Conservation (phyloP, 306 rosid genomes). For the Canavalia gladiata region DNA sequence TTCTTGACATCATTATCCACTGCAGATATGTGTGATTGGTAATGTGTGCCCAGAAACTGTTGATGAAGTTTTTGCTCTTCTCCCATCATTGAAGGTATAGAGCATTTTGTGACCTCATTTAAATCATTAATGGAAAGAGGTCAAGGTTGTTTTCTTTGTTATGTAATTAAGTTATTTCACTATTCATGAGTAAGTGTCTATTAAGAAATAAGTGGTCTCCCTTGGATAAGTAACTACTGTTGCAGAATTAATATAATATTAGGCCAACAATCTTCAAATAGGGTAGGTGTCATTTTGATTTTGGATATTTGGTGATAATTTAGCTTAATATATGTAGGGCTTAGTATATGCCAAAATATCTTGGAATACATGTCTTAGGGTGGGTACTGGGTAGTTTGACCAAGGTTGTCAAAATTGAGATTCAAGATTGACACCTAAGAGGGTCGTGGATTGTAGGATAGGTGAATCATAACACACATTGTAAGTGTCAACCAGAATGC, state of each 20-base stretch:
- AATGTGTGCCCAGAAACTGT: slow-evolving; percentile 77
- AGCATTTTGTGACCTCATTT: slow-evolving; percentile 18
- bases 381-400: too few species aligned
- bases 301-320: slow-evolving; percentile 6
- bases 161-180: slow-evolving; percentile 26
- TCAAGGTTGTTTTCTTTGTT: neutral
- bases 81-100: slow-evolving; percentile 85
- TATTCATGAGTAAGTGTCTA: neutral
- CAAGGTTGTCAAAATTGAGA: too few species aligned
- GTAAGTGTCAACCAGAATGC: too few species aligned
- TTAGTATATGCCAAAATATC: neutral
- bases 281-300: slow-evolving; percentile 4
- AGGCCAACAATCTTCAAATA: slow-evolving; percentile 16
- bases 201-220: neutral
- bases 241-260: slow-evolving; percentile 16
- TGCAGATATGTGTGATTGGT: slow-evolving; percentile 85
- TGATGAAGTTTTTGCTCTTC: slow-evolving; percentile 85
- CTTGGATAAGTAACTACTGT: slow-evolving; percentile 17
- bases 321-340: neutral
- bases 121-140: neutral
- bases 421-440: too few species aligned
- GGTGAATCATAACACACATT: too few species aligned
- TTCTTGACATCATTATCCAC: slow-evolving; percentile 46
- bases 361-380: neutral
- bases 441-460: too few species aligned